Percentiles rank a stretch among this genome's conserved stretches.
Evolutionary conservation across 441 rosid species (phyloP).

Genomic region (Adansonia madagascariensis): DNA sequence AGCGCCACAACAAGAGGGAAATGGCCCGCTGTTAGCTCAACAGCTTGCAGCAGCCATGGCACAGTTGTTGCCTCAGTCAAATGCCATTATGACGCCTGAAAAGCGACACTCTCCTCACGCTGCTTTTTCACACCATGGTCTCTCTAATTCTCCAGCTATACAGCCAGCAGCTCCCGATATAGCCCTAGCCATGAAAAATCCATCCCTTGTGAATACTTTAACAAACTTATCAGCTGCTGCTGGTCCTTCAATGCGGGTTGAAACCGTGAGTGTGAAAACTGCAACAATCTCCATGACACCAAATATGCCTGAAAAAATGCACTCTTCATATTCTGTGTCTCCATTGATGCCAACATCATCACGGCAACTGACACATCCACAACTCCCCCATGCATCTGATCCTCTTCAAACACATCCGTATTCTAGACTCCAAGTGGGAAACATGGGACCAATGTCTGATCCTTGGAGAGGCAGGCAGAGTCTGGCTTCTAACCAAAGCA

Average conservation of each 20-base stretch:
- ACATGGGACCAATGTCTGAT: constrained; percentile 42
- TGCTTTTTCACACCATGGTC: constrained; percentile 29
- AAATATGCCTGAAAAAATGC: constrained; percentile 32
- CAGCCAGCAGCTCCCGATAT: constrained; percentile 31
- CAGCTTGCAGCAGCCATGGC: constrained; percentile 44
- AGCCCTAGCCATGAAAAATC: constrained; percentile 30
- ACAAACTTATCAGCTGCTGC: constrained; percentile 30
- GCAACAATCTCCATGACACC: constrained; percentile 19
- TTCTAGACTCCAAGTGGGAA: constrained; percentile 44
- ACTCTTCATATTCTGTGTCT: constrained; percentile 32
- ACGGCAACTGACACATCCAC: constrained; percentile 33
- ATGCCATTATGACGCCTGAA: constrained; percentile 27
- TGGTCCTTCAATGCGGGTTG: constrained; percentile 35
- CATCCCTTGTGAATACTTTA: neutral
- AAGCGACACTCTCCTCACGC: constrained; percentile 33
- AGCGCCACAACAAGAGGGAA: constrained; percentile 45
- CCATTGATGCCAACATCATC: constrained; percentile 13
- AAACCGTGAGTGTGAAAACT: constrained; percentile 26
- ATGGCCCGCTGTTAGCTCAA: constrained; percentile 38
- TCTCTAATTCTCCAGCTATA: constrained; percentile 28
- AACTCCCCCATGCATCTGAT: constrained; percentile 37
- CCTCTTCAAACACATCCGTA: constrained; percentile 33
- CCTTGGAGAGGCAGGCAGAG: constrained; percentile 61
- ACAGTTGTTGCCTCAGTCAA: constrained; percentile 37
- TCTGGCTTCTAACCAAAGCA: constrained; percentile 45